These are phyloP conservation scores for Eurotiales sp. DNA, from an alignment of 2,329 filamentous ascomycete species.

Conservation along the genomic window DNA sequence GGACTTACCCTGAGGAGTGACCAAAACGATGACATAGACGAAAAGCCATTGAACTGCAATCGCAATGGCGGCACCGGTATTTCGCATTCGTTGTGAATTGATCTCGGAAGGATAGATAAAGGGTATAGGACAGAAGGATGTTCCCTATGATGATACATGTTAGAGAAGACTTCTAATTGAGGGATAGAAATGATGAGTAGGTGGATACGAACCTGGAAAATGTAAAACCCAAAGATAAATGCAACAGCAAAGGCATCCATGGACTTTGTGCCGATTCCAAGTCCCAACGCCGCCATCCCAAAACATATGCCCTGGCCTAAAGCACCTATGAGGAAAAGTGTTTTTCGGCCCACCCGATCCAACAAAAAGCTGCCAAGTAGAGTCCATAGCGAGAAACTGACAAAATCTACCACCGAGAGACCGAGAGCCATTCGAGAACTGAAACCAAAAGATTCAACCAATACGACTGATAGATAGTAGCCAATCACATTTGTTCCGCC, in stretches of 20 bases:
- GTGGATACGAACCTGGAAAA: slow-evolving; percentile 7
- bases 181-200: no score
- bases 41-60: slow-evolving; percentile 11
- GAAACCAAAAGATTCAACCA: not conserved
- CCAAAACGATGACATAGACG: not conserved
- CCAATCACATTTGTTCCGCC: not conserved
- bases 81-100: slow-evolving; percentile 13
- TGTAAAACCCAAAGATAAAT: slow-evolving; percentile 28
- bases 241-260: slow-evolving; percentile 42
- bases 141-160: not conserved
- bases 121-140: slow-evolving; percentile 12
- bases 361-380: not conserved
- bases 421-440: not conserved
- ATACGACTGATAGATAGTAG: not conserved
- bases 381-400: not conserved
- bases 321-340: slow-evolving; percentile 37
- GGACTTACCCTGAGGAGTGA: not conserved
- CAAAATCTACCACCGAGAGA: not conserved
- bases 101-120: slow-evolving; percentile 22
- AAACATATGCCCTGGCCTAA: slow-evolving; percentile 45
- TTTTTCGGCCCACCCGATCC: slow-evolving; percentile 1
- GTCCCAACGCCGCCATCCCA: slow-evolving; percentile 39
- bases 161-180: not conserved
- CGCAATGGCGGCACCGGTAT: slow-evolving; percentile 9
- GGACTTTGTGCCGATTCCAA: slow-evolving; percentile 35